Base-by-base conservation (phyloP, 2,329 filamentous ascomycete genomes). In the Aspergillus caelatus region DNA sequence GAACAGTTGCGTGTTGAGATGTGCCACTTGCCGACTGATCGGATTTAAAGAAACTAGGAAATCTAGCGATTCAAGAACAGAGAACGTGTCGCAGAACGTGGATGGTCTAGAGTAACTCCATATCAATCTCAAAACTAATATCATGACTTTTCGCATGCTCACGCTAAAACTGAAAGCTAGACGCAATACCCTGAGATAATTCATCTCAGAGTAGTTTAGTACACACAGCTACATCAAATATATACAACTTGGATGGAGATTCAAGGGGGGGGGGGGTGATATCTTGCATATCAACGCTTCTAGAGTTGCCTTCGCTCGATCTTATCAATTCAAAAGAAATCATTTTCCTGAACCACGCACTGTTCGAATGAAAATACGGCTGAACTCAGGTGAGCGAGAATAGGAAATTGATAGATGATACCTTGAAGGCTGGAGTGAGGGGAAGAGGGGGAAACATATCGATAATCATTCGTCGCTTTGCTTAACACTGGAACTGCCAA, bases 391-490 rank as follows among this genome's bases (percentile, higher is more conserved):
- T 12, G 39, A 41, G 41, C 14, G n/a, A 12, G 26, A 39, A 46
- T 43, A 57, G 55, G 28, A 57, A 56, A 56, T 12, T 32, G 28
- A 28, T 30, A 45, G 54, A 55, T 53, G 23, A 21, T 45, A 32
- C 21, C 30, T 30, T 56, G 30, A 60, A 58, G 60, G 41, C 26
- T 34, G 28, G 19, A 28, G 26, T 34, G 26, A 52, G 16, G n/a
- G 43, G 41, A 52, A 36, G 45, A 45, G 30, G 58, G 48, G 59
- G 45, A 58, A 55, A 43, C 61, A 67, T 61, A 57, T 54, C 63
- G 61, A 59, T 64, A 61, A 59, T 67, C 65, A 70, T 70, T 71
- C 68, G 61, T 71, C 66, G 65, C 67, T 68, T 65, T 50, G 61
- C 57, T 64, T 39, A 39, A 39, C 11, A 55, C 58, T 61, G 43